Base-by-base conservation (phyloP, 1,284 basidiomycete species). In the Ceratobasidium sp. region DNA sequence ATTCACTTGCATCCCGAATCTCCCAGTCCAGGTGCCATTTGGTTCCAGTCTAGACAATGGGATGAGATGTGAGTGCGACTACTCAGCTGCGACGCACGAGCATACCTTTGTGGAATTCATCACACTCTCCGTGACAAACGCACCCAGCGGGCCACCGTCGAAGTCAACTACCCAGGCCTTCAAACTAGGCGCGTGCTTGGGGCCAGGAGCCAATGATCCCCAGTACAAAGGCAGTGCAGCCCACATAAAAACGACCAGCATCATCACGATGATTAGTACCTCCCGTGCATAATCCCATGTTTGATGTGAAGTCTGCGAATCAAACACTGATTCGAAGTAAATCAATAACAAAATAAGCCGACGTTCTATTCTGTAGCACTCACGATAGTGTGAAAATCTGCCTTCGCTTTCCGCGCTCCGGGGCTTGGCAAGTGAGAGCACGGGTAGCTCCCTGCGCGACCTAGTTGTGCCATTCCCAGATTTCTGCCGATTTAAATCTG, bases 111-210 rank as follows among this genome's bases (percentile, higher is more conserved):
- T 78, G 53, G 79, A 81, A 59, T 79, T 80, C 36, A 76, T 65
- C 17, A 83, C 78, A 11, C 81, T 79, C 6, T 76, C 65, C 47
- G 77, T 78, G 19, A 87, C 77, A 0, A 79, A 79, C 22, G 80
- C 75, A 6, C 86, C 86, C 47, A 88, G 79, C 4, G 79, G 79
- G 0, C 81, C 82, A 27, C 82, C 83, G 77, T 87, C 87, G 45
- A 84, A 82, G 79, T 87, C 83, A 73, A 87, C 82, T 57, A 86
- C 82, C 78, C 84, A 84, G 0, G 84, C 83, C 8, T 82, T 82
- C 24, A 87, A 81, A 59, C 83, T 53, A 15, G 76, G 74, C 17
- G 69, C 63, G 33, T 72, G 60, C 4, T 50, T 44, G 7, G 45
- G 29, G 11, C 33, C 50, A n/a, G 65, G 77, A 9, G 76, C 72